Conservation (phyloP, 2,329 filamentous ascomycete genomes). For the Nigrospora sphaerica region DNA sequence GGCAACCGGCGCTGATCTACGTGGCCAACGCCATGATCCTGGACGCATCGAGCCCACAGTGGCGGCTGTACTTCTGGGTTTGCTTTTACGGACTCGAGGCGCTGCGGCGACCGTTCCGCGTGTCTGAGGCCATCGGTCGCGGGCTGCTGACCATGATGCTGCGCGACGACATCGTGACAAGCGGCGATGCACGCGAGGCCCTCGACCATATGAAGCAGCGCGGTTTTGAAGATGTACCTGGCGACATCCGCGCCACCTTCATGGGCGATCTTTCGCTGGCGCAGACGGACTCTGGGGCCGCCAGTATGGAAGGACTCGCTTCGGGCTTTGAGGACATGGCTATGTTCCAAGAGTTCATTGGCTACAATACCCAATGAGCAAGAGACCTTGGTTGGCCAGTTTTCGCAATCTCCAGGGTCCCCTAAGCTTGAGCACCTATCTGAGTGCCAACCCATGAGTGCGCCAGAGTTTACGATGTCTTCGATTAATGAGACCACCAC, state of each 20-base stretch:
- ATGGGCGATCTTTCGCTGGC: slow-evolving; percentile 28
- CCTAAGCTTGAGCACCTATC: too few species aligned
- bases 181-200: slow-evolving; percentile 18
- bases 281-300: slow-evolving; percentile 22
- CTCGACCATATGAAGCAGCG: slow-evolving; percentile 19
- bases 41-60: slow-evolving; percentile 17
- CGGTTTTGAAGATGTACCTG: slow-evolving; percentile 8
- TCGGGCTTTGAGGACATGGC: slow-evolving; percentile 23
- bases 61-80: slow-evolving; percentile 26
- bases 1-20: slow-evolving; percentile 31
- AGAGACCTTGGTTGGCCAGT: too few species aligned
- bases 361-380: too few species aligned
- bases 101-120: slow-evolving; percentile 24
- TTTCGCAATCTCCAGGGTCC: too few species aligned
- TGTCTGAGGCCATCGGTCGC: slow-evolving; percentile 24
- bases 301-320: slow-evolving; percentile 24
- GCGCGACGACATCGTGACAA: slow-evolving; percentile 21
- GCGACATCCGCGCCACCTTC: slow-evolving; percentile 23
- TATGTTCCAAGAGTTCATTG: slow-evolving; percentile 21
- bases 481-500: too few species aligned
- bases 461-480: too few species aligned
- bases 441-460: too few species aligned
- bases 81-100: slow-evolving; percentile 30
- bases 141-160: slow-evolving; percentile 29
- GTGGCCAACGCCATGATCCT: slow-evolving; percentile 28